phyloP scores from a whole-genome alignment of 768 basidiomycete species.

The Dacryopinax spathularia region DNA sequence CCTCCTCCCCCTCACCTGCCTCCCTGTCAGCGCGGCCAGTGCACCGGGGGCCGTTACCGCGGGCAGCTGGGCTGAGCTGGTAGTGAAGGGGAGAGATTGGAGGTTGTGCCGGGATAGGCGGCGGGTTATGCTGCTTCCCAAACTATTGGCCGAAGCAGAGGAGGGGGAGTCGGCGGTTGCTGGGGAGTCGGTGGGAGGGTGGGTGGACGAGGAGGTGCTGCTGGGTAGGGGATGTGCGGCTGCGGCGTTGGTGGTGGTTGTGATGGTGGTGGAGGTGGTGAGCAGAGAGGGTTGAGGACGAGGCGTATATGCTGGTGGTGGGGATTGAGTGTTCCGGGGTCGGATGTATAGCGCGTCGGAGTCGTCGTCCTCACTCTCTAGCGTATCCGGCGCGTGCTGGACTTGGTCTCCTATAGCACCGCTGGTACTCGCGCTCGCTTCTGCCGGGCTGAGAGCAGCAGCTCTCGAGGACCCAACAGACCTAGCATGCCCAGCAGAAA shows the following conservation, averaged over 20 bases:
- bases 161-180: no score
- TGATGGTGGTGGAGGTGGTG: not conserved
- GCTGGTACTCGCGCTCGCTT: no score
- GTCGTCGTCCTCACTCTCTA: not conserved
- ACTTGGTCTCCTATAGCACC: no score
- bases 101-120: not conserved
- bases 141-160: no score
- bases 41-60: not conserved
- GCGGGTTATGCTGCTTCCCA: not conserved
- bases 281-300: not conserved
- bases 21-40: not conserved
- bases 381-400: no score
- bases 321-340: not conserved
- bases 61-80: not conserved
- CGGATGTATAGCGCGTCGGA: not conserved
- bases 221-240: not conserved
- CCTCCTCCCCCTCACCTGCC: not conserved
- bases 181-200: no score
- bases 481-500: no score
- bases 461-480: no score
- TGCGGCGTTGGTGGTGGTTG: not conserved
- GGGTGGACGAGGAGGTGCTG: no score
- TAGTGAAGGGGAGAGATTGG: not conserved
- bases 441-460: not conserved
- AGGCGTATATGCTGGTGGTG: not conserved